Evolutionary conservation across 2,329 filamentous ascomycete species (phyloP), one percentile per base, ranked within the genome.

Genomic region (Fusarium sp.): DNA sequence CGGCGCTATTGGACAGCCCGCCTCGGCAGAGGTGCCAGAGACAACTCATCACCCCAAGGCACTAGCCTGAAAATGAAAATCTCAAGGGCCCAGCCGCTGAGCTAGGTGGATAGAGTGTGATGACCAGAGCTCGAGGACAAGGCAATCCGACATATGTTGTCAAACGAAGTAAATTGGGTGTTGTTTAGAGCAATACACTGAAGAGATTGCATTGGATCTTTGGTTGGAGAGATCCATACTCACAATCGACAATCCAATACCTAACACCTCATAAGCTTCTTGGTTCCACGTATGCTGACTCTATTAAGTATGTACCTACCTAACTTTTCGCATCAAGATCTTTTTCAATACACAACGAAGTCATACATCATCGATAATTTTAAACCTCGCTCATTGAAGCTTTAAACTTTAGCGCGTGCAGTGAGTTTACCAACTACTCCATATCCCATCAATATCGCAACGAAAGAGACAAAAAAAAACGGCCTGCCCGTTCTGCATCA

Each of bases 11-110:
- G 82, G 82, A 69, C 74, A 79, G 75, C 73, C 42, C 74, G 74
- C 72, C 47, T 77, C 81, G 77, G 81, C 80, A 82, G 60, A 81
- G 82, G 80, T 82, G 77, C 81, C 80, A 82, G 61, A 81, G 82
- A 81, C 82, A 83, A 74, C 81, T 80, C 82, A 83, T 83, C 82
- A 82, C 61, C 69, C 64, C 71, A 56, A 67, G 59, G 44, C 59
- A 64, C 69, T 72, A 72, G 69, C 69, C 40, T 69, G 59, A 58
- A 57, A 72, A 72, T 38, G 50, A 38, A 40, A 54, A 40, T 56
- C 67, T 63, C 37, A 63, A 64, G 67, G 67, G 46, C 54, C 60
- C 65, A 73, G 71, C 70, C 59, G 65, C 65, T 53, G 33, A 43
- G 37, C 47, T 42, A 30, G 42, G 49, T 47, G 56, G 40, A 30